These are phyloP conservation scores for Naganishia onofrii DNA, from an alignment of 768 basidiomycete species.

Conservation along the genomic window DNA sequence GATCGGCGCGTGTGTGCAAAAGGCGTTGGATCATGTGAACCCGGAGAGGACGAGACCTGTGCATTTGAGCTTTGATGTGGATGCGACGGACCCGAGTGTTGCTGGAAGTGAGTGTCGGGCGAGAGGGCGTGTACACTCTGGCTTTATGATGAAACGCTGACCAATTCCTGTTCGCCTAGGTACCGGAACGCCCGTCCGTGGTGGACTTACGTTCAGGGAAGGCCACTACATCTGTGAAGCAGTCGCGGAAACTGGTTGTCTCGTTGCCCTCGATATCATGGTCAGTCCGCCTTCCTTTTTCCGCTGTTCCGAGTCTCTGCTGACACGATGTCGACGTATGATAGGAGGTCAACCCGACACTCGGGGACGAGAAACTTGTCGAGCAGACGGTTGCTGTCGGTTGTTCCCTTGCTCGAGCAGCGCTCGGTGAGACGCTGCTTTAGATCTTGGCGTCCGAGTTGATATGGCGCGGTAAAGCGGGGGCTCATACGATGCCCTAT, in stretches of 20 bases:
- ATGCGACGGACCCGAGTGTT: slow-evolving; percentile 87
- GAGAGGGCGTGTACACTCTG: too few species aligned
- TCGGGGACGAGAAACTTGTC: slow-evolving; percentile 71
- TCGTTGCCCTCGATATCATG: slow-evolving; percentile 93
- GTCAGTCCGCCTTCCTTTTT: slow-evolving; percentile 54
- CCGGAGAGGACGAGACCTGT: slow-evolving; percentile 77
- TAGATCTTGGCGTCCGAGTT: slow-evolving; percentile 9
- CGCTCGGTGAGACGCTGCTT: slow-evolving; percentile 50
- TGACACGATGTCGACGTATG: not conserved
- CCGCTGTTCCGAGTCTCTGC: not conserved
- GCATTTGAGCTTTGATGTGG: slow-evolving; percentile 95
- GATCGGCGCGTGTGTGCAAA: slow-evolving; percentile 89
- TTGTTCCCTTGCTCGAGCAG: slow-evolving; percentile 50
- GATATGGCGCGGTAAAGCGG: too few species aligned
- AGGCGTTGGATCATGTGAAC: slow-evolving; percentile 93
- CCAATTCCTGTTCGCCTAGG: slow-evolving; percentile 30
- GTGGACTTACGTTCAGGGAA: slow-evolving; percentile 92
- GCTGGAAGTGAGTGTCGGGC: slow-evolving; percentile 67
- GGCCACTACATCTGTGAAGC: slow-evolving; percentile 98
- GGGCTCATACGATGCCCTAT: too few species aligned
- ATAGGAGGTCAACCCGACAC: slow-evolving; percentile 94
- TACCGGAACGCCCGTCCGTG: slow-evolving; percentile 66
- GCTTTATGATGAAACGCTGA: not conserved
- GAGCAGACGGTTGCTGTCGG: slow-evolving; percentile 73
- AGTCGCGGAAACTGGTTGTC: slow-evolving; percentile 82